Conservation (phyloP, 2,329 filamentous ascomycete genomes). For the Didymellaceae sp. region DNA sequence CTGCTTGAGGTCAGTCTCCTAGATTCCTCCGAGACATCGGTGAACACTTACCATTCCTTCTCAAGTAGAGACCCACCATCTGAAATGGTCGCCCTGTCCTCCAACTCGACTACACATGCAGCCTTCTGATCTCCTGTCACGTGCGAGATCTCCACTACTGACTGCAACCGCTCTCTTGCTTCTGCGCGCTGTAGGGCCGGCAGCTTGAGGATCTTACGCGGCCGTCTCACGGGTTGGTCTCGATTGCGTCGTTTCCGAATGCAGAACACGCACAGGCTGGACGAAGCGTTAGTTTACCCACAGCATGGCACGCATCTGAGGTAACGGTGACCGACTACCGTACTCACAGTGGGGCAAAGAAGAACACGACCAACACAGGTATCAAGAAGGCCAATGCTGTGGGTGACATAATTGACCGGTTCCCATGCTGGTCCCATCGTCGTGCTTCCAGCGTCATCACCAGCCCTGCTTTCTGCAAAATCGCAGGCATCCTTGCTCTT, state of each 20-base stretch:
- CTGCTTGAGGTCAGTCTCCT: conserved; percentile 26
- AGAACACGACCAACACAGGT: conserved; percentile 37
- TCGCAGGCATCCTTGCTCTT: conserved; percentile 16
- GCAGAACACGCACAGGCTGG: conserved; percentile 32
- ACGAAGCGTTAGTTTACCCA: background rate
- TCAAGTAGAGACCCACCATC: conserved; percentile 31
- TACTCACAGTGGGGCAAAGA: conserved; percentile 41
- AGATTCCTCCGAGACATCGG: no score
- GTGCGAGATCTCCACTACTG: conserved; percentile 29
- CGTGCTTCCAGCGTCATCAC: conserved; percentile 7
- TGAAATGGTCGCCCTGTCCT: conserved; percentile 1
- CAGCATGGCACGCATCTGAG: no score
- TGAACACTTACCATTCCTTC: conserved; percentile 34
- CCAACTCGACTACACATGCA: conserved; percentile 5
- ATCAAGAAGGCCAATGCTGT: conserved; percentile 40
- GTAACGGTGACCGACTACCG: no score
- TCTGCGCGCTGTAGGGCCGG: conserved; percentile 28
- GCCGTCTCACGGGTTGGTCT: conserved; percentile 10
- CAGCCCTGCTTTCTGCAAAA: conserved; percentile 2
- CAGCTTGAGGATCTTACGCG: conserved; percentile 16
- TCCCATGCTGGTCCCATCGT: conserved; percentile 10
- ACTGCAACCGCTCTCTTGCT: conserved; percentile 29
- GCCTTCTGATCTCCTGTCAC: conserved; percentile 6
- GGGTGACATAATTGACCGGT: conserved; percentile 31
- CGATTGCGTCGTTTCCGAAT: conserved; percentile 26